phyloP scores from a whole-genome alignment of 148 eudicot genomes.

The Cornus controversa region DNA sequence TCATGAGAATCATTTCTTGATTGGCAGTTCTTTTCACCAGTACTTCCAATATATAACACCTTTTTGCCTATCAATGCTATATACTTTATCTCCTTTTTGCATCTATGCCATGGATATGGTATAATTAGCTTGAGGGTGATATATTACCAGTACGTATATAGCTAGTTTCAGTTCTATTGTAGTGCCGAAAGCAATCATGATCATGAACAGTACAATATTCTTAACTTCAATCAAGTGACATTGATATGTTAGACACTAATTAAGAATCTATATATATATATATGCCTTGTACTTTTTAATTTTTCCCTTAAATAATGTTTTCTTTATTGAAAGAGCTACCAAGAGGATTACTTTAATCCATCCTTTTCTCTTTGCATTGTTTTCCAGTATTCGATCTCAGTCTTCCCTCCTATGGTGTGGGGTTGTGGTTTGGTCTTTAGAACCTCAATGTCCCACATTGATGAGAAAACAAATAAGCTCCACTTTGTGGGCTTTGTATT shows the following conservation, averaged over 20 bases:
- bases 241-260: not conserved
- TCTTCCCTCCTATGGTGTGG: not conserved
- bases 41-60: too few relatives aligned
- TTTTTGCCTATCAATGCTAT: too few relatives aligned
- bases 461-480: too few relatives aligned
- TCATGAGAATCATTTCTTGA: too few relatives aligned
- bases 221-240: too few relatives aligned
- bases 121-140: not conserved
- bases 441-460: not conserved
- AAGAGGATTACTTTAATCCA: not conserved
- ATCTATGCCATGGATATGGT: not conserved
- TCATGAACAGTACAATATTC: not conserved
- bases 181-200: not conserved
- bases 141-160: not conserved
- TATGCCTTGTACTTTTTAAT: not conserved
- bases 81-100: too few relatives aligned
- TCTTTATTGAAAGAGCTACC: not conserved
- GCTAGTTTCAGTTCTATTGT: not conserved
- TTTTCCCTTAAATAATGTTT: too few relatives aligned
- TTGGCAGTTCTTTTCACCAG: too few relatives aligned
- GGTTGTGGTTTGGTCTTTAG: not conserved
- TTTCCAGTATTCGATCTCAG: not conserved
- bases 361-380: not conserved
- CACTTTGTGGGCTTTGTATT: too few relatives aligned
- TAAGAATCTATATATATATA: too few relatives aligned